phyloP scores from a whole-genome alignment of 805 yeast genomes.

The Phaffomyces antillensis region DNA sequence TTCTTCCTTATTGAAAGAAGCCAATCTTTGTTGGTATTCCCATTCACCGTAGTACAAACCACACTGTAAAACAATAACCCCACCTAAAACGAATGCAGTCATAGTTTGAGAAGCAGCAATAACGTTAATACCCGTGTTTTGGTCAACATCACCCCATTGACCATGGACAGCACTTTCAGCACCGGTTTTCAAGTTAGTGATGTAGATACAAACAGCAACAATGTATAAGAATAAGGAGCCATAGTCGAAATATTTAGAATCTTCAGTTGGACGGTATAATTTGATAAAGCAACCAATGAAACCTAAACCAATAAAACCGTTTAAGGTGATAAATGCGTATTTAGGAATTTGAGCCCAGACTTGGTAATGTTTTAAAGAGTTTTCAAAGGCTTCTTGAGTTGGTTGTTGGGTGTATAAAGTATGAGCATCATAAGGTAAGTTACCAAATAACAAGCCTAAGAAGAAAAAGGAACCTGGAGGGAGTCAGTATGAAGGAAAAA shows the following conservation, averaged over 20 bases:
- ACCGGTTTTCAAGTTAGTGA: slow-evolving; percentile 83
- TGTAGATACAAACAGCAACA: slow-evolving; percentile 67
- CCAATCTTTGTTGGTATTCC: slow-evolving; percentile 38
- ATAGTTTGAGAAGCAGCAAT: slow-evolving; percentile 85
- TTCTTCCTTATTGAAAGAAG: slow-evolving; percentile 26
- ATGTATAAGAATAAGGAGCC: slow-evolving; percentile 73
- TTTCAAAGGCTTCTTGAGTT: slow-evolving; percentile 46
- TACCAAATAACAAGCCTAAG: slow-evolving; percentile 71
- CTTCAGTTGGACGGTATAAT: slow-evolving; percentile 81
- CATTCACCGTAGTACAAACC: slow-evolving; percentile 84
- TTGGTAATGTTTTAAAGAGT: slow-evolving; percentile 67
- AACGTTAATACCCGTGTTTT: slow-evolving; percentile 79
- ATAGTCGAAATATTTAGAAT: slow-evolving; percentile 83
- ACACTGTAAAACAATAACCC: slow-evolving; percentile 77
- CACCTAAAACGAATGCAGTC: slow-evolving; percentile 61
- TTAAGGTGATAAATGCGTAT: slow-evolving; percentile 54
- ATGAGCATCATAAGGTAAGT: slow-evolving; percentile 74
- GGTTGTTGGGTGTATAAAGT: slow-evolving; percentile 60
- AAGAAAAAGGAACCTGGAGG: slow-evolving; percentile 56
- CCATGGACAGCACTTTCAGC: slow-evolving; percentile 59
- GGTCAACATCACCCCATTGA: slow-evolving; percentile 92
- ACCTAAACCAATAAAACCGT: slow-evolving; percentile 55
- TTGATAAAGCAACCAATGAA: slow-evolving; percentile 67
- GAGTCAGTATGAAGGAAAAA: not conserved
- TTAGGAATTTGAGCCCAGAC: slow-evolving; percentile 63